Conservation (phyloP, 2,329 filamentous ascomycete species). For the Fusarium veterinarium region DNA sequence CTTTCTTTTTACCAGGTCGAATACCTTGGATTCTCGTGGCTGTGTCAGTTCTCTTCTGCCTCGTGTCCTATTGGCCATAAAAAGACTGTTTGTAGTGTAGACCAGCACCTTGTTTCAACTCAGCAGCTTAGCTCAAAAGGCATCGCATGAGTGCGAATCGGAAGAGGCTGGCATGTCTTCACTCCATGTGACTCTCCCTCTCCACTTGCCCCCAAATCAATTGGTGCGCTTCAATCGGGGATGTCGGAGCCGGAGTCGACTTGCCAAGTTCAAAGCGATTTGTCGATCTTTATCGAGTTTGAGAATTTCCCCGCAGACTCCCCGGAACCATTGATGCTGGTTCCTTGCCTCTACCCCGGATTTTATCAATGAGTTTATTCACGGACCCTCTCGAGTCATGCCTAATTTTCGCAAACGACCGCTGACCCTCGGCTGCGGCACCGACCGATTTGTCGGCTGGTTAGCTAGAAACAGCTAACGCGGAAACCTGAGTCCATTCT, state of each 20-base stretch:
- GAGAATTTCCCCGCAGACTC: constrained; percentile 12
- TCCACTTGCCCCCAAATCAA: background rate
- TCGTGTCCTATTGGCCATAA: background rate
- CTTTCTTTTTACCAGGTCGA: background rate
- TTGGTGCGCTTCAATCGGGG: constrained; percentile 19
- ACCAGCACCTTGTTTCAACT: no score
- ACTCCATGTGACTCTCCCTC: background rate
- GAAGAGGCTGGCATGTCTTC: background rate
- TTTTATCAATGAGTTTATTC: constrained; percentile 20
- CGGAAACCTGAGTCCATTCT: background rate
- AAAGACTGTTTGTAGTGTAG: no score
- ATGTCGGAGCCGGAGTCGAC: constrained; percentile 7
- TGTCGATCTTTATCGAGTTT: background rate
- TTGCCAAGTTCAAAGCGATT: background rate
- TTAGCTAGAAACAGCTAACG: constrained; percentile 7
- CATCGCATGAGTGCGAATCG: background rate
- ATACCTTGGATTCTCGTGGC: background rate
- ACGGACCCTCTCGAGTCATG: background rate
- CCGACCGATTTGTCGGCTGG: background rate
- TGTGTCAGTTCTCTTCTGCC: no score
- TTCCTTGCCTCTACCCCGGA: constrained; percentile 24
- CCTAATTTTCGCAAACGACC: background rate
- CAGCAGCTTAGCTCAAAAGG: background rate
- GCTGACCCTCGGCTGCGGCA: background rate
- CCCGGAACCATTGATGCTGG: background rate